Evolutionary conservation across 176 grass and related monocot genomes (phyloP).

Genomic region (Panicum miliaceum): DNA sequence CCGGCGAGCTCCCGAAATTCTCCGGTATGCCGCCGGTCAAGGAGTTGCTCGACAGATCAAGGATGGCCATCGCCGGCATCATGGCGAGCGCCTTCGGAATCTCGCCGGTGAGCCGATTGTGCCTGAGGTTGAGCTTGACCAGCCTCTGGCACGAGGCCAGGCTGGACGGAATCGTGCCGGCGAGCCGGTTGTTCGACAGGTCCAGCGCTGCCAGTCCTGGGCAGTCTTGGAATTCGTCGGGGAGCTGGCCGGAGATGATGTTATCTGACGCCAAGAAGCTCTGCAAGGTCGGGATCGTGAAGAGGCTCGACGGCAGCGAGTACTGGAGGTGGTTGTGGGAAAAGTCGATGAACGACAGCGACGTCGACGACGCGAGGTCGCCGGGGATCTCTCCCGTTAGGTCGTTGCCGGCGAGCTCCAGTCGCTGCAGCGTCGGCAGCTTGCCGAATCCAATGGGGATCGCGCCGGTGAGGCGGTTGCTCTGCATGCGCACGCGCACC

Average conservation of each 20-base stretch:
- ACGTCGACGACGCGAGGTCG: conserved; percentile 64
- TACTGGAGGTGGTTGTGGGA: conserved; percentile 77
- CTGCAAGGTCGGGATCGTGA: conserved; percentile 71
- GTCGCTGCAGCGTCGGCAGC: conserved; percentile 73
- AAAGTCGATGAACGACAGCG: conserved; percentile 89
- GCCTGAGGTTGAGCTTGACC: conserved; percentile 74
- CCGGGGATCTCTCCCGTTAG: conserved; percentile 80
- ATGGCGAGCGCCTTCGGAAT: conserved; percentile 74
- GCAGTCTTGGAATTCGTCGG: conserved; percentile 92
- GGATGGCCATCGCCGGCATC: conserved; percentile 89
- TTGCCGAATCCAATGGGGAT: conserved; percentile 73
- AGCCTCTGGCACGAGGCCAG: conserved; percentile 80
- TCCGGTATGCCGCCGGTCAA: conserved; percentile 75
- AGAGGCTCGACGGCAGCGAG: conserved; percentile 63
- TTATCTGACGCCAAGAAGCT: conserved; percentile 87
- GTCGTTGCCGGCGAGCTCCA: conserved; percentile 82
- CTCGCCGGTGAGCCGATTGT: conserved; percentile 64
- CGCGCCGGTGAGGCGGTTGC: conserved; percentile 74
- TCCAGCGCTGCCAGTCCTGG: conserved; percentile 77
- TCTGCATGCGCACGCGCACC: conserved; percentile 82
- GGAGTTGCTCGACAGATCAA: conserved; percentile 83
- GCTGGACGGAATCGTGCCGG: conserved; percentile 63
- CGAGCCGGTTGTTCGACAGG: conserved; percentile 77
- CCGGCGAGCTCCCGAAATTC: conserved; percentile 92
- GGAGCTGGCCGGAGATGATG: conserved; percentile 72